A percentile compares a stretch with the other conserved stretches of the same genome.
These are phyloP conservation scores for Pythium aristosporum DNA, from an alignment of 352 stramenopile species.

Conservation along the genomic window DNA sequence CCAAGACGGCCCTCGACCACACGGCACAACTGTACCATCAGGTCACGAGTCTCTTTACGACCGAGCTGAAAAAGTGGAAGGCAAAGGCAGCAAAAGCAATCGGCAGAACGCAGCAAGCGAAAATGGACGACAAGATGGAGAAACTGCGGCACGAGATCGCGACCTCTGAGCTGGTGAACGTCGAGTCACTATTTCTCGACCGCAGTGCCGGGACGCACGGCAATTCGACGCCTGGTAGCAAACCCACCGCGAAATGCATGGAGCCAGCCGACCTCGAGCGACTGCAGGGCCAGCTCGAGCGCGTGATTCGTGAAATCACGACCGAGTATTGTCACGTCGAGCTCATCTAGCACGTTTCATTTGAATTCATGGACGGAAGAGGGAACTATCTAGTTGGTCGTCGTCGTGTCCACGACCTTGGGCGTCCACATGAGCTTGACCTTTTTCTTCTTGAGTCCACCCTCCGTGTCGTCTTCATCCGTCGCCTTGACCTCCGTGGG, in stretches of 20 bases:
- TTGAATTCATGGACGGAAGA: not conserved
- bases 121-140: conserved; percentile 51
- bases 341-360: conserved; percentile 28
- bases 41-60: conserved; percentile 32
- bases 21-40: conserved; percentile 30
- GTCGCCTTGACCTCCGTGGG: conserved; percentile 41
- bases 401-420: conserved; percentile 25
- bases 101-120: conserved; percentile 30
- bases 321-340: conserved; percentile 45
- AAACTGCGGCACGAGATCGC: conserved; percentile 38
- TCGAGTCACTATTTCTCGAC: conserved; percentile 44
- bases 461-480: conserved; percentile 64
- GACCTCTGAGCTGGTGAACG: conserved; percentile 44
- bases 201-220: not conserved
- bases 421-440: conserved; percentile 49
- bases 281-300: conserved; percentile 43
- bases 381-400: conserved; percentile 11
- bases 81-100: conserved; percentile 35
- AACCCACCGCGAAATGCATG: not conserved
- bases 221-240: not conserved
- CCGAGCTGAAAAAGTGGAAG: conserved; percentile 44
- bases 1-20: conserved; percentile 32
- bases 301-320: conserved; percentile 52
- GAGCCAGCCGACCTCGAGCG: conserved; percentile 36
- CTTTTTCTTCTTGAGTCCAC: conserved; percentile 83